Base-by-base conservation (phyloP, 1,284 basidiomycete genomes). In the Puccinia polysora region DNA sequence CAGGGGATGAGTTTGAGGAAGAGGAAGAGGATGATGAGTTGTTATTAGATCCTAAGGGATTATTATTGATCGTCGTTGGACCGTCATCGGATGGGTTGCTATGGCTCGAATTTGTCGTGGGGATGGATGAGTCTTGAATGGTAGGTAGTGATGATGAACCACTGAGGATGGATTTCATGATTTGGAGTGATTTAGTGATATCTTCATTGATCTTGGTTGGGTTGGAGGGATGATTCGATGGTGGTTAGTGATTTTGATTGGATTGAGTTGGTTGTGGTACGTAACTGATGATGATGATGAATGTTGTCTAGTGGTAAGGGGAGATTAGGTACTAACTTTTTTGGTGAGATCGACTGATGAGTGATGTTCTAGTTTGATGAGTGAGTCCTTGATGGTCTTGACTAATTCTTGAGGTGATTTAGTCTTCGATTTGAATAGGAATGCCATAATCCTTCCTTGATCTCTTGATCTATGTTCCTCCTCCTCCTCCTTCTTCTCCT, bases 1-100 rank as follows among this genome's bases (percentile, higher is more conserved):
- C 91, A 38, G 32, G 15, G 32, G 49, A 71, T 50, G 47, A 60
- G 59, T 32, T 70, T 40, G 38, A 40, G 10, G 52, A n/a, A 32
- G 36, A 50, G 47, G 67, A 56, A 23, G 34, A 50, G 60, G 53
- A n/a, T n/a, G n/a, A 74, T 74, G 65, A 74, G 50, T 28, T 63
- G 25, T 63, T 49, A 52, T 14, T 58, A n/a, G 52, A 23, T 25
- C 53, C 28, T 14, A 55, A 43, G 7, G 53, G 20, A 20, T 50
- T 32, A 30, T 65, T 65, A 38, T 32, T 20, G 23, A 32, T 43
- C 36, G 20, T 36, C n/a, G 56, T 34, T 23, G 36, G 56, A 4
- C 56, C 34, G 40, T 63, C 59, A 53, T 65, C 49, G 6, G 30
- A 10, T 50, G 47, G 34, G 25, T 38, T n/a, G n/a, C n/a, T n/a